These are phyloP conservation scores for Pisolithus orientalis DNA, from an alignment of 768 basidiomycete species.

Conservation along the genomic window DNA sequence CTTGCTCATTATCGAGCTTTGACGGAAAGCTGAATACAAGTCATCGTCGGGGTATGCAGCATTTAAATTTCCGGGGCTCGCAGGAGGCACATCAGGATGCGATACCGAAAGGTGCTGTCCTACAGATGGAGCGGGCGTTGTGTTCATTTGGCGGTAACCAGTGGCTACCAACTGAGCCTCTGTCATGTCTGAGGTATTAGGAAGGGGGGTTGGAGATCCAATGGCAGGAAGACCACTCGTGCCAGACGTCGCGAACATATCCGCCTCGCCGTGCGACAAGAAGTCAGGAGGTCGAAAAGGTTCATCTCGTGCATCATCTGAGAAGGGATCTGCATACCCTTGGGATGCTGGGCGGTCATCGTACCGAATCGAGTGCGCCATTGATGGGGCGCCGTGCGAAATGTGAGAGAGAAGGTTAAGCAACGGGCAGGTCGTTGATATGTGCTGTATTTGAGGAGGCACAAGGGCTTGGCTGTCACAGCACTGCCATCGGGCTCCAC, in stretches of 20 bases:
- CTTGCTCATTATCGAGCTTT: conserved; percentile 14
- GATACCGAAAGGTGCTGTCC: conserved; percentile 11
- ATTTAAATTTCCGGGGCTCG: conserved; percentile 5
- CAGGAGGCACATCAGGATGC: conserved; percentile 8
- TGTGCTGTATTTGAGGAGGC: too few relatives aligned
- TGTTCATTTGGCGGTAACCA: conserved; percentile 19
- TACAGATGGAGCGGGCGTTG: conserved; percentile 10
- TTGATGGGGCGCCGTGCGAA: background rate
- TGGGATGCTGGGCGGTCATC: conserved; percentile 4
- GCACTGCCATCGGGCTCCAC: too few relatives aligned
- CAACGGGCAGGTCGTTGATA: too few relatives aligned
- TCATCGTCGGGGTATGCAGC: conserved; percentile 21
- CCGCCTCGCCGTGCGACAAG: conserved; percentile 12
- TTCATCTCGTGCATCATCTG: conserved; percentile 16
- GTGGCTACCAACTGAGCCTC: conserved; percentile 20
- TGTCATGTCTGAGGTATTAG: conserved; percentile 6
- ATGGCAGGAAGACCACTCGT: conserved; percentile 15
- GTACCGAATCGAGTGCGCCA: conserved; percentile 16
- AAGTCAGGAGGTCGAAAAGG: conserved; percentile 12
- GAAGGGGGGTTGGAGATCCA: conserved; percentile 6
- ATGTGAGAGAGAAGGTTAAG: too few relatives aligned
- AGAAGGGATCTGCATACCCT: conserved; percentile 20
- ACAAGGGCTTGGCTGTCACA: too few relatives aligned
- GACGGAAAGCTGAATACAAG: conserved; percentile 5
- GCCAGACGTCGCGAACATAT: conserved; percentile 11